Evolutionary conservation across 208 protist genomes (phyloP), one percentile per base, ranked within the genome.

Genomic region (Vickermania ingenoplastis): DNA sequence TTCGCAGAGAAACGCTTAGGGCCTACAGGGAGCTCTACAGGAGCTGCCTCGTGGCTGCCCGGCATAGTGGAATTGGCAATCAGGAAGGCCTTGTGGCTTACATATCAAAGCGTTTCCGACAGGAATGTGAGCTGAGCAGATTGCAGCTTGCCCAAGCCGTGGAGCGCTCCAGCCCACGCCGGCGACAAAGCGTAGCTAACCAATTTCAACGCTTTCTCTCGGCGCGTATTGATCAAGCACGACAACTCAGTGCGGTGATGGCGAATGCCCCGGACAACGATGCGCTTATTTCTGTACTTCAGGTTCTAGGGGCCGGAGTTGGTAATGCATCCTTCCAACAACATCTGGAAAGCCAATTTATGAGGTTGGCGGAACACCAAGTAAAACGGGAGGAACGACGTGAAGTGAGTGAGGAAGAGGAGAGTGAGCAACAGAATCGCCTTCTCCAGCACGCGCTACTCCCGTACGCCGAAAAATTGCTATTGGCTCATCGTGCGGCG

Each of bases 371-470:
- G 7, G 60, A 81, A n/a, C 79, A 84, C 57, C 79, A 80, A 17
- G 49, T 63, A 14, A 70, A 75, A 30, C 61, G 59, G 1, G 58
- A 52, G 14, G 75, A 61, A 31, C 81, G 82, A 23, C 59, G 81
- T 31, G 87, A 91, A 62, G 75, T 59, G 27, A 70, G 76, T 0
- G 87, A 89, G 53, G 81, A 85, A 52, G 75, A 77, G 0, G 86
- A 79, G 1, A 78, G 79, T 48, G 87, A 91, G 60, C 81, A 77
- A 21, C 87, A 94, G 61, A 94, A 94, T 59, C 77, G 83, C 1
- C 81, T 94, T 36, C 82, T 94, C 83, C 83, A 88, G 57, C 81
- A 89, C 28, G 83, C 87, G 3, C 30, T 91, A 0, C 62, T 87
- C 3, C 81, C 83, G 2, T 91, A 87, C 49, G 83, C 71, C 5